Evolutionary conservation across 2,329 filamentous ascomycete species (phyloP), one percentile per base, ranked within the genome.

Genomic region (Graphilbum ipis-grandicollis): DNA sequence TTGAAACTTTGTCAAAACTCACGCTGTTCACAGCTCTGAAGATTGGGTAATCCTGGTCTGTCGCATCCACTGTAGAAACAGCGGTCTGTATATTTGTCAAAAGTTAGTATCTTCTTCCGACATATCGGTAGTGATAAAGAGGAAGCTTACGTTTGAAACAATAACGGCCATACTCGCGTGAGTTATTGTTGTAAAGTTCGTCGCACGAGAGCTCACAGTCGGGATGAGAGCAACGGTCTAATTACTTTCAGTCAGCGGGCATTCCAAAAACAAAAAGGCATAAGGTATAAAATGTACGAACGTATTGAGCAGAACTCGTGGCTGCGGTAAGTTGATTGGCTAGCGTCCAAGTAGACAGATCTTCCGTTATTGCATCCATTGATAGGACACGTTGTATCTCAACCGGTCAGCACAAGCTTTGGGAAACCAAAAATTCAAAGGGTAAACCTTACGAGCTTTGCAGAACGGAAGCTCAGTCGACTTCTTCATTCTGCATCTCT

Each of bases 221-320:
- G 3, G 17, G 12, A 1, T 13, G 17, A 2, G 36, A 15, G 28
- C 42, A 44, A 17, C 26, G 32, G n/a, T 39, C 36, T 36, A 7
- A n/a, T n/a, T n/a, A n/a, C 23, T 25, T 7, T 25, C 7, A 25
- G 23, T 12, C 23, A 25, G 12, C 23, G 23, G 8, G 23, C 12
- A 25, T 25, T 5, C 14, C 10, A 9, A 9, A 21, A 19, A 5
- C 33, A 18, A 17, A 33, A 33, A 7, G 19, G 28, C 19, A 10
- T 13, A 31, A 21, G 22, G 17, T 25, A 6, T 9, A 6, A 2
- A 9, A 28, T 15, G 10, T 12, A 25, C 41, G 2, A 31, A 45
- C 38, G 38, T 5, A 31, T 17, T 1, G 19, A 3, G 17, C 42
- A 43, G 19, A 41, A 43, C n/a, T 41, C 42, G 28, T 40, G 35